phyloP scores from a whole-genome alignment of 2,329 filamentous ascomycete genomes.

The Tothia fuscella region DNA sequence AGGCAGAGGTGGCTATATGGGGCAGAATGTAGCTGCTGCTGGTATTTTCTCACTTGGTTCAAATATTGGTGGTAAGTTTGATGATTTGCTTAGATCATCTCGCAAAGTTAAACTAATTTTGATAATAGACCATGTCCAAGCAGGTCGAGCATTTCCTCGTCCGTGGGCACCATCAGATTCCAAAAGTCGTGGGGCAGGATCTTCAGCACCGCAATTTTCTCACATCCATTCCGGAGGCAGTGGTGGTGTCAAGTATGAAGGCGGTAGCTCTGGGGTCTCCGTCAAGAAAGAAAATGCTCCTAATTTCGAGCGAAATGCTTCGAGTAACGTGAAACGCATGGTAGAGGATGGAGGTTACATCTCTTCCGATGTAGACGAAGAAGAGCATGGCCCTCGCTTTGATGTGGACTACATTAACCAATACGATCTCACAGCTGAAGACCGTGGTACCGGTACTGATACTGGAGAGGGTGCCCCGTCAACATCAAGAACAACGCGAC shows the following conservation, averaged over 20 bases:
- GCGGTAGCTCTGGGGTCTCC: background rate
- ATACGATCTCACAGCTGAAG: conserved; percentile 30
- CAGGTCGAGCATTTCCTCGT: conserved; percentile 7
- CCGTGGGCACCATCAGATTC: conserved; percentile 8
- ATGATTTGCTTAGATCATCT: background rate
- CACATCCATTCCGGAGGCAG: background rate
- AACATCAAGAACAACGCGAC: background rate
- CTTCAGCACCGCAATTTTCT: no score
- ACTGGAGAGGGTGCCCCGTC: background rate
- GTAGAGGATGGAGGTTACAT: conserved; percentile 28
- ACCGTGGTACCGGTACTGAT: background rate
- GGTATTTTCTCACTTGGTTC: conserved; percentile 7
- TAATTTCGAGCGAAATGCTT: no score
- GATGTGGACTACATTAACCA: conserved; percentile 48
- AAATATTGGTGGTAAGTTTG: background rate
- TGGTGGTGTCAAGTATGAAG: background rate
- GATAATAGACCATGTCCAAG: background rate
- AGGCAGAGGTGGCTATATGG: conserved; percentile 12
- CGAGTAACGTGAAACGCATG: no score
- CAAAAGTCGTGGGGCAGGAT: no score
- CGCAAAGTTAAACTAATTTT: background rate
- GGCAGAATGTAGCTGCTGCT: conserved; percentile 1
- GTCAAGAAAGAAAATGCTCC: no score
- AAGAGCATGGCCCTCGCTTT: conserved; percentile 33
- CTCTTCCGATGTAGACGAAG: conserved; percentile 40